Evolutionary conservation across 176 grass and related monocot species (phyloP).

Genomic region (Stipa capillata): DNA sequence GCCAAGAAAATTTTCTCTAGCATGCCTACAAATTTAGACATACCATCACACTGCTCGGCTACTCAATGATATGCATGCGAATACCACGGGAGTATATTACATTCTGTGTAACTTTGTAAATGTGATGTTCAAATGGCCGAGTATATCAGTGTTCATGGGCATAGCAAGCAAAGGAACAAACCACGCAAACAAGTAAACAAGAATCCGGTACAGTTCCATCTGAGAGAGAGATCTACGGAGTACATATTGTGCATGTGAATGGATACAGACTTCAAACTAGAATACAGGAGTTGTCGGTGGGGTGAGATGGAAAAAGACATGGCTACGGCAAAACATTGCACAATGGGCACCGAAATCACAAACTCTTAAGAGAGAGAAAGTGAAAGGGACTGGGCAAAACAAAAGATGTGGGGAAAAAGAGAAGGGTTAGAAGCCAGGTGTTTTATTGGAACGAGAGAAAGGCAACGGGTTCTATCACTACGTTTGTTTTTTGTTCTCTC

Average conservation of each 20-base stretch:
- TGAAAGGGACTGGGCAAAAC: constrained; percentile 27
- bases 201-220: neutral
- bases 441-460: constrained; percentile 82
- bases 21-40: neutral
- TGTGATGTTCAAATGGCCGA: neutral
- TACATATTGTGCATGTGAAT: constrained; percentile 1
- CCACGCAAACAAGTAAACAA: neutral
- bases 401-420: constrained; percentile 31
- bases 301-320: constrained; percentile 21
- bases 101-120: neutral
- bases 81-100: neutral
- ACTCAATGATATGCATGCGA: neutral
- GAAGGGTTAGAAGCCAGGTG: constrained; percentile 23
- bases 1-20: neutral
- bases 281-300: constrained; percentile 28
- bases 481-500: constrained; percentile 15
- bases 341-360: constrained; percentile 15
- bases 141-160: neutral
- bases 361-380: constrained; percentile 9
- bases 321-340: constrained; percentile 20
- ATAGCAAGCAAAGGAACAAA: neutral
- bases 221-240: constrained; percentile 6
- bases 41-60: too few relatives aligned
- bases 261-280: constrained; percentile 12
- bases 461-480: constrained; percentile 11